phyloP scores from a whole-genome alignment of 148 eudicot genomes.

The Dysphania ambrosioides region DNA sequence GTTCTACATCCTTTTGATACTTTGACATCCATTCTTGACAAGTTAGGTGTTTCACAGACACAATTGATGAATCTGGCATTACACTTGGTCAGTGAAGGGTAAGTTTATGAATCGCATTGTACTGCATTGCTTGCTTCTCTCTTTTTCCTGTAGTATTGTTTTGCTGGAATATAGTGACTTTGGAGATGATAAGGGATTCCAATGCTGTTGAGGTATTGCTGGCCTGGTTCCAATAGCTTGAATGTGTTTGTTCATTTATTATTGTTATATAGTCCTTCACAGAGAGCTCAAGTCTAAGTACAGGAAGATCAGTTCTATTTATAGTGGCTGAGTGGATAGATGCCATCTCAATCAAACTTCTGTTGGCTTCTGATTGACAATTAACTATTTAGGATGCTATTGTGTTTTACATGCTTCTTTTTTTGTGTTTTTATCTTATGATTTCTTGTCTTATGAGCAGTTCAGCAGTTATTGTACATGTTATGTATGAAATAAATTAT shows the following conservation, averaged over 20 bases:
- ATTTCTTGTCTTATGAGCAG: conserved; percentile 29
- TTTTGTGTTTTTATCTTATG: neutral
- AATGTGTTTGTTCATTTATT: conserved; percentile 1
- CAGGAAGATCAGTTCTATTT: conserved; percentile 9
- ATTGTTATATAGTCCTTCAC: conserved; percentile 7
- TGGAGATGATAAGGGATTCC: neutral
- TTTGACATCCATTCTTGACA: conserved; percentile 73
- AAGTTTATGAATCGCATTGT: conserved; percentile 35
- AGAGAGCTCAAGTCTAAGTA: conserved; percentile 12
- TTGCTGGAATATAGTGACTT: conserved; percentile 10
- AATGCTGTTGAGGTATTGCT: conserved; percentile 11
- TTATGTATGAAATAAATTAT: conserved; percentile 43
- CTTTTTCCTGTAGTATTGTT: neutral
- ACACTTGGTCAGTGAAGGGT: conserved; percentile 91
- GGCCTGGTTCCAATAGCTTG: conserved; percentile 5
- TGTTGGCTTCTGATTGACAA: conserved; percentile 13
- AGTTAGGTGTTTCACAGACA: conserved; percentile 81
- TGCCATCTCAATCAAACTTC: conserved; percentile 9
- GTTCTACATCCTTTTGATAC: conserved; percentile 94
- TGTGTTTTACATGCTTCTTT: neutral
- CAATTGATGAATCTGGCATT: conserved; percentile 71
- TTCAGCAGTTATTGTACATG: conserved; percentile 31
- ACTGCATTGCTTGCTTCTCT: neutral
- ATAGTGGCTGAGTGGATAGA: neutral
- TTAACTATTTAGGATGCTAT: conserved; percentile 4